phyloP scores from a whole-genome alignment of 768 basidiomycete genomes.

The Floccularia luteovirens region DNA sequence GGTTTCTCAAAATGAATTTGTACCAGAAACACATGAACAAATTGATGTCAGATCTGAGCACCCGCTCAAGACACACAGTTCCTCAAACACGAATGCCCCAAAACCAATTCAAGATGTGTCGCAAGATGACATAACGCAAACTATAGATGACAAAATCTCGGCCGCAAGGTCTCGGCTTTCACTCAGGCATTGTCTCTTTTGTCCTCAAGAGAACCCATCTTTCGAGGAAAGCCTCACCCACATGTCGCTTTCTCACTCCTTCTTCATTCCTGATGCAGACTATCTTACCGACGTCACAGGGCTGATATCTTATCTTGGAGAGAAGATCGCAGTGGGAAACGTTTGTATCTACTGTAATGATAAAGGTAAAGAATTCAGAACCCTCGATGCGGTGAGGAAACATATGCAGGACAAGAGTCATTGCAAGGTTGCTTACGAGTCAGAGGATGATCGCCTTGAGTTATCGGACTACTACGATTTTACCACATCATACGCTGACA shows the following conservation, averaged over 20 bases:
- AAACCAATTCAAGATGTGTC: neutral
- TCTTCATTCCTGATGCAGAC: slow-evolving; percentile 93
- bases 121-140: slow-evolving; percentile 24
- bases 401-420: slow-evolving; percentile 97
- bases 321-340: slow-evolving; percentile 91
- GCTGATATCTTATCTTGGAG: slow-evolving; percentile 78
- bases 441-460: slow-evolving; percentile 74
- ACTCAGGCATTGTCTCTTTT: slow-evolving; percentile 80
- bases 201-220: slow-evolving; percentile 40
- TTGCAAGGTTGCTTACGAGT: slow-evolving; percentile 92
- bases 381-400: slow-evolving; percentile 81
- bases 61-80: too few relatives aligned
- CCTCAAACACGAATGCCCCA: too few relatives aligned
- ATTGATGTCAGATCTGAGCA: too few relatives aligned
- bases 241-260: slow-evolving; percentile 85
- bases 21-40: too few relatives aligned
- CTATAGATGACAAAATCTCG: slow-evolving; percentile 72
- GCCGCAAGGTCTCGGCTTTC: slow-evolving; percentile 60
- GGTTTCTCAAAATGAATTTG: neutral
- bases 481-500: slow-evolving; percentile 63
- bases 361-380: slow-evolving; percentile 73
- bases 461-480: slow-evolving; percentile 95
- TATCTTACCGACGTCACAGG: slow-evolving; percentile 82
- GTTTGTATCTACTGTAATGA: slow-evolving; percentile 89
- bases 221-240: slow-evolving; percentile 70